Evolutionary conservation across 2,329 filamentous ascomycete species (phyloP).

Genomic region (Claviceps purpurea): DNA sequence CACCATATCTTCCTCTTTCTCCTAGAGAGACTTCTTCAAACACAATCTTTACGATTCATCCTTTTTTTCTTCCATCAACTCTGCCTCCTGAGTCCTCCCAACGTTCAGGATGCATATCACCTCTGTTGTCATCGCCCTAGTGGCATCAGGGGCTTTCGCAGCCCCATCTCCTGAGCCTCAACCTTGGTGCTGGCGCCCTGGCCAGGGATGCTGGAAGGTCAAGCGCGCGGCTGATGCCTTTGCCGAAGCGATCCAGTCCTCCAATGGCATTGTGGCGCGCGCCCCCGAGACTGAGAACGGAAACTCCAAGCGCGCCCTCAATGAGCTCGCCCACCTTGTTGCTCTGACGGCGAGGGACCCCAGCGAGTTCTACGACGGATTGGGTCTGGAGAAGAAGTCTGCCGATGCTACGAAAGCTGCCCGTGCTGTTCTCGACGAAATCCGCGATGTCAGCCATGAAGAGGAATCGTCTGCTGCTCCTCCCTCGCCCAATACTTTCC

Average conservation of each 20-base stretch:
- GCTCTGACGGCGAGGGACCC: slow-evolving; percentile 19
- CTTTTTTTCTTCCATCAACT: not conserved
- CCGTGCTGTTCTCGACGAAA: slow-evolving; percentile 21
- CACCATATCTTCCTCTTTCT: not conserved
- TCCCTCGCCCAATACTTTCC: slow-evolving; percentile 18
- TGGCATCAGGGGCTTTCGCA: slow-evolving; percentile 24
- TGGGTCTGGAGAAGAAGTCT: slow-evolving; percentile 17
- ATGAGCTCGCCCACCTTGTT: slow-evolving; percentile 24
- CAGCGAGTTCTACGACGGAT: slow-evolving; percentile 18
- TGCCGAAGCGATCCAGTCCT: slow-evolving; percentile 11
- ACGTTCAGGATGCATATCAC: not conserved
- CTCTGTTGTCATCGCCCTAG: slow-evolving; percentile 25
- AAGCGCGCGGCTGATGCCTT: slow-evolving; percentile 14
- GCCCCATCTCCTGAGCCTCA: slow-evolving; percentile 1
- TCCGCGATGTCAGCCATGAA: slow-evolving; percentile 4
- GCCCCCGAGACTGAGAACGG: slow-evolving; percentile 14
- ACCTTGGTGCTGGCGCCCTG: slow-evolving; percentile 15
- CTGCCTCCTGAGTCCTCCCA: not conserved
- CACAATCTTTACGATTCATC: not conserved
- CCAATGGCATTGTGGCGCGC: slow-evolving; percentile 15
- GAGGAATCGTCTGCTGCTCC: slow-evolving; percentile 1
- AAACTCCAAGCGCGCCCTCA: slow-evolving; percentile 23
- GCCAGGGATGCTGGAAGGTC: slow-evolving; percentile 15
- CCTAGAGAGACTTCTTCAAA: too few species aligned
- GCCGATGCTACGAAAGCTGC: slow-evolving; percentile 17